These are phyloP conservation scores for Neoboletus subvelutipes DNA, from an alignment of 768 basidiomycete species.

Conservation along the genomic window DNA sequence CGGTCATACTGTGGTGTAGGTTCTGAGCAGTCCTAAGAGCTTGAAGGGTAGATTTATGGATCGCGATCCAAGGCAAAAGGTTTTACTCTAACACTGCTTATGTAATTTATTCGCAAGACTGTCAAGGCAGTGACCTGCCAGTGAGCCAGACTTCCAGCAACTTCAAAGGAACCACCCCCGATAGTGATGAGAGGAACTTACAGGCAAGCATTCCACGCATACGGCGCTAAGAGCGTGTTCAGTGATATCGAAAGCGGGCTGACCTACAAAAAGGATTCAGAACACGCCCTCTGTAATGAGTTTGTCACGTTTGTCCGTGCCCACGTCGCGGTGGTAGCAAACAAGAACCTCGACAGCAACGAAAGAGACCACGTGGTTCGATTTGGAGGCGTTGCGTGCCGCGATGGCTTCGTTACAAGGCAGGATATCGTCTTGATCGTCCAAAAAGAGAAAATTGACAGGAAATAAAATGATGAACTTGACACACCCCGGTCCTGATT, in stretches of 20 bases:
- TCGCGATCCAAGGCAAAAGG: too few species aligned
- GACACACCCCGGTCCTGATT: neutral
- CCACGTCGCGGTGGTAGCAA: neutral
- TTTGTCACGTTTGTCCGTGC: conserved; percentile 1
- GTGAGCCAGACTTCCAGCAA: too few species aligned
- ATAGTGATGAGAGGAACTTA: too few species aligned
- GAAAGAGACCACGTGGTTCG: neutral
- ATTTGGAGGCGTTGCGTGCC: neutral
- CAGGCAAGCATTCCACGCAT: too few species aligned
- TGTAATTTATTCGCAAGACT: too few species aligned
- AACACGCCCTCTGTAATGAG: neutral
- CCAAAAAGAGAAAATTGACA: neutral
- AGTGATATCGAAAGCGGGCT: conserved; percentile 1
- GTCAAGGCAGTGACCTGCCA: too few species aligned
- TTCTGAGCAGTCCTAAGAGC: too few species aligned
- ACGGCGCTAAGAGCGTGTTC: too few species aligned
- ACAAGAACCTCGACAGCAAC: neutral
- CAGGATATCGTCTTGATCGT: neutral
- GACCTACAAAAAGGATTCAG: neutral
- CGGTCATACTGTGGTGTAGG: too few species aligned
- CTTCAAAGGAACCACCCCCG: too few species aligned
- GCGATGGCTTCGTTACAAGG: neutral
- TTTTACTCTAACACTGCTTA: too few species aligned
- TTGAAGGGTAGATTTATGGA: too few species aligned
- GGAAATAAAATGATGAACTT: neutral